Base-by-base conservation (phyloP, 139 green algal genomes). In the Tetradesmus lagerheimii region DNA sequence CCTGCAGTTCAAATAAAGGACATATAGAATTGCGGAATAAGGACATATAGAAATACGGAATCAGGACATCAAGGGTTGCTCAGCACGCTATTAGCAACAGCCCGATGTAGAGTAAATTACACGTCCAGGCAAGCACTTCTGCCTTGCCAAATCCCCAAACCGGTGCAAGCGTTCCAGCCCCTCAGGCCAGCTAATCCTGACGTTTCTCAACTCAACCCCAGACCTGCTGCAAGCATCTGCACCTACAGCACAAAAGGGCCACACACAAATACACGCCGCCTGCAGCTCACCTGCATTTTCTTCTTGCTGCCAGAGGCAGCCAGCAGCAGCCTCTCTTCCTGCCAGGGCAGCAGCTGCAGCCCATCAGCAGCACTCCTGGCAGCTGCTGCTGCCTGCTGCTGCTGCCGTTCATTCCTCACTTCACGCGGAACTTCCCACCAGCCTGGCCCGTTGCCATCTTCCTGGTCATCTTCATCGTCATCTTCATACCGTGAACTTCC, bases 261-360 rank as follows among this genome's bases (percentile, higher is more conserved):
- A 34, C 25, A 31, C 64, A 75, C 57, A 31, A 15, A 82, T 35
- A 47, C 76, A 82, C 35, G 0, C 57, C n/a, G 57, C 0, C 25
- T 2, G 1, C 11, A 3, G 20, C 83, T 20, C 27, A 88, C 83
- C 83, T 88, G 83, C 64, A 80, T 88, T 29, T 88, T 88, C 64
- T 88, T 88, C 64, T 88, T 88, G 64, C 83, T 88, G 64, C 62
- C 64, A 35, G 64, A 37, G 41, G 83, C 83, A 41, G 83, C 62
- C 41, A 88, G 39, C 83, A 88, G 64, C 64, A 88, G 71, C 64
- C 3, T 29, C 38, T 88, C 83, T 29, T 88, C 64, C 38, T 88
- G 83, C 83, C 83, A 88, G 16, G 64, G 64, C 35, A n/a, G 18
- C 53, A 79, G 57, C 2, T 88, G 37, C 27, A 80, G 34, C 34